Base-by-base conservation (phyloP, 257 asterid genomes). In the Solanum peruvianum region DNA sequence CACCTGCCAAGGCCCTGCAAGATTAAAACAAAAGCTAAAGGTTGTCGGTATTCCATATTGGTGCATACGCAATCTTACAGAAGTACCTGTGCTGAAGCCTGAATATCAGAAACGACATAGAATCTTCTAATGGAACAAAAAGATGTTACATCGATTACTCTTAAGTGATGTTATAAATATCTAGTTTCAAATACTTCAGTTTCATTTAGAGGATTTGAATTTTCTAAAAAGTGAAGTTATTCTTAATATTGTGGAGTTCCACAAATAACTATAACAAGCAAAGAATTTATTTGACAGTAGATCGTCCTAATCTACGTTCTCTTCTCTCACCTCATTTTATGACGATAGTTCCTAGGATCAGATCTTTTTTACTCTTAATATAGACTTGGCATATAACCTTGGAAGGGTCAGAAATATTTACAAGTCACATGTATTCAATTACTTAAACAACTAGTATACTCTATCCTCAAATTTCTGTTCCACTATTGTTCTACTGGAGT, bases 1-100 rank as follows among this genome's bases (percentile, higher is more conserved):
- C 88, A 97, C 99, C 90, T 94, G 99, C 99, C 99, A 95, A 82
- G 99, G 99, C 86, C 99, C 99, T 97, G 90, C 37, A 89, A 88
- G 45, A 83, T 81, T 72, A 18, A 39, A 81, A 49, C 69, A 49
- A 81, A 81, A 49, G 69, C 67, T 80, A 29, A 15, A 77, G 10
- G 41, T 15, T 2, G 16, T 44, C 15, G 56, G 45, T 58, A 44
- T 60, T 82, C 86, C 58, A 60, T 84, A 31, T 75, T 70, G 75
- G 25, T 76, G 23, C 62, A 45, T 47, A 47, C 67, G 9, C 18
- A 80, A 80, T 27, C 66, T 29, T 27, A 80, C 66, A 78, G 7
- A 56, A 78, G 31, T 78, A 78, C 16, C 39, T 45, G n/a, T 15
- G 33, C 41, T 9, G 58, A 27, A 44, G 64, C 64, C 64, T 78